Evolutionary conservation across 768 basidiomycete genomes (phyloP).

Genomic region (Tulasnella sp.): DNA sequence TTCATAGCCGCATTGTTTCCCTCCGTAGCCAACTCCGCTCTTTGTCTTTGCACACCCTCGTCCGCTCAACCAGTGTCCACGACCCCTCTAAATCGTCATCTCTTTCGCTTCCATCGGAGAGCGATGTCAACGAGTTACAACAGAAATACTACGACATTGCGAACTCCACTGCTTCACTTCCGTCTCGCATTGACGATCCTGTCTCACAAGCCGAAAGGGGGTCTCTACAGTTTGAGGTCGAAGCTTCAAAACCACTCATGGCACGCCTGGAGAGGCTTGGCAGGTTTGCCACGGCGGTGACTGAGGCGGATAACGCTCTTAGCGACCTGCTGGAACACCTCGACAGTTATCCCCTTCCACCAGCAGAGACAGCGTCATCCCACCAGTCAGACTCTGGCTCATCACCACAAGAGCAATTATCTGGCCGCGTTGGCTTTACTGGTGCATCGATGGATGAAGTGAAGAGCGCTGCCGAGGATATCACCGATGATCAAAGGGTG

Average conservation of each 20-base stretch:
- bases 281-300: conserved; percentile 38
- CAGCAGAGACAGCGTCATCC: conserved; percentile 39
- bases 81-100: neutral
- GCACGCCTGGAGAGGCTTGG: conserved; percentile 44
- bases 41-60: conserved; percentile 45
- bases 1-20: conserved; percentile 33
- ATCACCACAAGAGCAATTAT: conserved; percentile 57
- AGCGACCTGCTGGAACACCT: conserved; percentile 80
- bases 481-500: conserved; percentile 51
- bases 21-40: conserved; percentile 51
- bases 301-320: conserved; percentile 57
- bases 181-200: conserved; percentile 31
- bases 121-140: conserved; percentile 39
- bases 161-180: conserved; percentile 38
- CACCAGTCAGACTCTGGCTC: conserved; percentile 33
- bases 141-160: conserved; percentile 36
- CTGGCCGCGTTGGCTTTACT: conserved; percentile 53
- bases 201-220: conserved; percentile 46
- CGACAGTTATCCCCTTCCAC: conserved; percentile 60
- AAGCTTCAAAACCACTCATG: conserved; percentile 38
- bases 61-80: conserved; percentile 30
- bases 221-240: conserved; percentile 50
- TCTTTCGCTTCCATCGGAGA: conserved; percentile 40
- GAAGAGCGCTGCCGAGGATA: conserved; percentile 30
- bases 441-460: conserved; percentile 39